Evolutionary conservation across 2,329 filamentous ascomycete genomes (phyloP).

Genomic region (Colletotrichum horii): DNA sequence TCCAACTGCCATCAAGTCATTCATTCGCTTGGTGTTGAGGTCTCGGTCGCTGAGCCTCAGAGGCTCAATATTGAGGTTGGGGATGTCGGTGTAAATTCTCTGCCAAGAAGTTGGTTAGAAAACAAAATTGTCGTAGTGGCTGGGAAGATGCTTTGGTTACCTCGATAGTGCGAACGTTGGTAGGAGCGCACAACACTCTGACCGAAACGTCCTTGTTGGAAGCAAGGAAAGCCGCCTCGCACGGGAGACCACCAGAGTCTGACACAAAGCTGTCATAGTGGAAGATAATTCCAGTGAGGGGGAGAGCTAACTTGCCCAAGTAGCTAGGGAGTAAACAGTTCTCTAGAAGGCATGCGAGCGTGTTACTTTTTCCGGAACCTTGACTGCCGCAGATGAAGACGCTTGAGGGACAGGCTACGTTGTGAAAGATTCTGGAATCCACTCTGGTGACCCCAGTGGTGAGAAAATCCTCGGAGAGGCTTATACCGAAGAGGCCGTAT

Average conservation of each 20-base stretch:
- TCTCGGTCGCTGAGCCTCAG: conserved; percentile 56
- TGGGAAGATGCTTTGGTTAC: background rate
- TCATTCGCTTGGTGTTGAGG: conserved; percentile 63
- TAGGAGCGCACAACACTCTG: conserved; percentile 59
- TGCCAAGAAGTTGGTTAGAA: conserved; percentile 18
- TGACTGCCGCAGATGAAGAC: conserved; percentile 70
- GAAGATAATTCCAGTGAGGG: conserved; percentile 67
- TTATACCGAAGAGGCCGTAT: conserved; percentile 28
- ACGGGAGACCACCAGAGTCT: conserved; percentile 52
- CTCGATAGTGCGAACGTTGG: conserved; percentile 48
- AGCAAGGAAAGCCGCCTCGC: conserved; percentile 64
- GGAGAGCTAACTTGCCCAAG: conserved; percentile 51
- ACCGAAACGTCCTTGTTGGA: conserved; percentile 49
- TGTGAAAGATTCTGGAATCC: conserved; percentile 45
- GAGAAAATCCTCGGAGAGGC: background rate
- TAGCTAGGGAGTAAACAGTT: conserved; percentile 56
- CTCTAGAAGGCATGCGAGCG: conserved; percentile 60
- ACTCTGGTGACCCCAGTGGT: too few relatives aligned
- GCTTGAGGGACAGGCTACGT: conserved; percentile 57
- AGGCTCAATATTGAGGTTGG: conserved; percentile 51
- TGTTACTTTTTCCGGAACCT: conserved; percentile 69
- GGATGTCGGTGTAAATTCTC: conserved; percentile 45
- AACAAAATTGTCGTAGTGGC: background rate
- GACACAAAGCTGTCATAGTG: conserved; percentile 66
- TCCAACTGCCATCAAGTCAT: conserved; percentile 63